A percentile compares a stretch with the other conserved stretches of the same genome.
Evolutionary conservation across 805 yeast genomes (phyloP).

Genomic region (Metschnikowia picachoensis): DNA sequence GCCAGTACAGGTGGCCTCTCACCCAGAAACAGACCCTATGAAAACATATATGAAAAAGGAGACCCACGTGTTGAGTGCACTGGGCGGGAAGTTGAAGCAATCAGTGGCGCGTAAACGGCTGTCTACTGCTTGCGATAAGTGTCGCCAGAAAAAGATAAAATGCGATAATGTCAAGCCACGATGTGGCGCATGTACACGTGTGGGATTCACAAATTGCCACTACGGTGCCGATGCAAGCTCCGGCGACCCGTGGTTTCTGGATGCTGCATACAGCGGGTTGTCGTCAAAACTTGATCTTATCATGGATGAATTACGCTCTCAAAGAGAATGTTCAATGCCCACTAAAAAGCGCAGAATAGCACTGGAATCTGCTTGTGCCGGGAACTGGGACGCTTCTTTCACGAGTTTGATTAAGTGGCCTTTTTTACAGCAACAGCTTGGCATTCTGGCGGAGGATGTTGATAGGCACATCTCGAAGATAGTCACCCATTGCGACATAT

Average conservation of each 20-base stretch:
- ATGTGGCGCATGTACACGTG: slow-evolving; percentile 33
- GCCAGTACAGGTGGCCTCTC: background rate
- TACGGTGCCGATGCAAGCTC: slow-evolving; percentile 26
- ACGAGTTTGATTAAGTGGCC: slow-evolving; percentile 29
- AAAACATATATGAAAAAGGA: no score
- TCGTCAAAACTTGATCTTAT: slow-evolving; percentile 28
- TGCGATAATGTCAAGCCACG: slow-evolving; percentile 35
- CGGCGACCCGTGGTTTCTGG: slow-evolving; percentile 16
- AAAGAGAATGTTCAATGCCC: background rate
- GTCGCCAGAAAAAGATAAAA: slow-evolving; percentile 33
- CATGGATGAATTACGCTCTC: slow-evolving; percentile 20
- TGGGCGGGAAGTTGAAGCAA: no score
- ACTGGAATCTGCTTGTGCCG: background rate
- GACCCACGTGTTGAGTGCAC: no score
- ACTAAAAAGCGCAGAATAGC: background rate
- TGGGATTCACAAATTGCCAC: slow-evolving; percentile 26
- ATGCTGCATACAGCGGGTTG: slow-evolving; percentile 26
- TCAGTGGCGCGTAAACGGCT: slow-evolving; percentile 4
- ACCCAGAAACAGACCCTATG: no score
- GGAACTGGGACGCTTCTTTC: slow-evolving; percentile 33
- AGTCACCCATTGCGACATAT: slow-evolving; percentile 2
- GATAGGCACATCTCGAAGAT: slow-evolving; percentile 6
- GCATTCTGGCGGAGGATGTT: slow-evolving; percentile 11
- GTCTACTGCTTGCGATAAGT: slow-evolving; percentile 35
- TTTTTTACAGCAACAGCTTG: slow-evolving; percentile 17